Conservation (phyloP, 495 filamentous ascomycete genomes). For the Letharia columbiana region DNA sequence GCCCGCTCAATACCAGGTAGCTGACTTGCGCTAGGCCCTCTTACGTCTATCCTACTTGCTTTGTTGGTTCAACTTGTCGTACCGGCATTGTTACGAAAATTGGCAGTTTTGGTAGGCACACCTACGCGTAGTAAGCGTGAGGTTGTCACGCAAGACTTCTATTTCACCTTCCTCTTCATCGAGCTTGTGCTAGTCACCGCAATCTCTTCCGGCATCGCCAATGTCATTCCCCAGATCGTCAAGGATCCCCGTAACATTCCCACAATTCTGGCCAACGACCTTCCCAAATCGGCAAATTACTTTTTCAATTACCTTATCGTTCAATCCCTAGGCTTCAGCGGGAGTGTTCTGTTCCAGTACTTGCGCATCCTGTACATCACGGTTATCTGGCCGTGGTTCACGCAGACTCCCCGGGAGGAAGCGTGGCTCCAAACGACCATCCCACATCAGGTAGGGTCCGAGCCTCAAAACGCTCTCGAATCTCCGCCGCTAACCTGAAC, state of each 20-base stretch:
- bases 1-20: background rate
- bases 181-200: conserved; percentile 91
- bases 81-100: conserved; percentile 64
- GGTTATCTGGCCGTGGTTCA: conserved; percentile 76
- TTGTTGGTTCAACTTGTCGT: conserved; percentile 71
- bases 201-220: conserved; percentile 65
- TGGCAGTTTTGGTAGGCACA: conserved; percentile 66
- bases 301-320: conserved; percentile 98
- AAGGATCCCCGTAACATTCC: conserved; percentile 41
- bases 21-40: conserved; percentile 20
- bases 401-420: conserved; percentile 50
- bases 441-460: conserved; percentile 22
- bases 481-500: conserved; percentile 35
- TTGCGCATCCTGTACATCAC: conserved; percentile 73
- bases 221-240: conserved; percentile 46
- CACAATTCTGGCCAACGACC: conserved; percentile 62
- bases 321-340: conserved; percentile 81
- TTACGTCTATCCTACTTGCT: conserved; percentile 23
- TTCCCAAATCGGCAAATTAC: conserved; percentile 87
- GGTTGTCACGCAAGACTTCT: conserved; percentile 79
- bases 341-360: conserved; percentile 80
- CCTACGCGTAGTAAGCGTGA: conserved; percentile 76
- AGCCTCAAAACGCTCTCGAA: background rate
- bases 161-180: conserved; percentile 93
- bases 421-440: conserved; percentile 28